Evolutionary conservation across 2,329 filamentous ascomycete genomes (phyloP).

Genomic region (Nemania serpens): DNA sequence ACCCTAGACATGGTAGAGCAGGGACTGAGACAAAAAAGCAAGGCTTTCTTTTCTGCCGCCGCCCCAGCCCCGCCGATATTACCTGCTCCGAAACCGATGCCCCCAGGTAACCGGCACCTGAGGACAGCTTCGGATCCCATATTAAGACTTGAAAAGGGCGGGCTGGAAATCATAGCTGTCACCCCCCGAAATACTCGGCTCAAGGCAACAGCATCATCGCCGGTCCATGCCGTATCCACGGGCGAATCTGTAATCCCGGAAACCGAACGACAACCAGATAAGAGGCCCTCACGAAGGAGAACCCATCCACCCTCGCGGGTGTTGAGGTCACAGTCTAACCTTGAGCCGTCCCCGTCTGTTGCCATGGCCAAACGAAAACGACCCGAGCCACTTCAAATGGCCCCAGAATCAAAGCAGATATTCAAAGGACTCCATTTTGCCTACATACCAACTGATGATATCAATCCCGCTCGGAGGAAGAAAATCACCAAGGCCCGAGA

Average conservation of each 20-base stretch:
- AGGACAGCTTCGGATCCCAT: conserved; percentile 27
- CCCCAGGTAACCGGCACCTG: conserved; percentile 1
- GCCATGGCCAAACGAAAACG: conserved; percentile 54
- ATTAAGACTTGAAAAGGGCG: conserved; percentile 13
- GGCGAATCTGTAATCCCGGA: conserved; percentile 29
- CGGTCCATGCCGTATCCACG: neutral
- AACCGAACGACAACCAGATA: conserved; percentile 21
- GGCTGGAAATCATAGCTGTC: conserved; percentile 32
- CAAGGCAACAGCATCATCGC: neutral
- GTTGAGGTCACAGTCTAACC: conserved; percentile 25
- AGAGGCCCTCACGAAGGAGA: conserved; percentile 15
- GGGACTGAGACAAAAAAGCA: conserved; percentile 41
- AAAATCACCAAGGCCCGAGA: conserved; percentile 77
- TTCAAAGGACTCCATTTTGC: conserved; percentile 68
- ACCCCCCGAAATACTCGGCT: conserved; percentile 24
- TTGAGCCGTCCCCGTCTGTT: conserved; percentile 30
- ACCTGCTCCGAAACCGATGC: conserved; percentile 19
- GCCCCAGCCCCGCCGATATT: conserved; percentile 1
- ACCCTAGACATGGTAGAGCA: conserved; percentile 42
- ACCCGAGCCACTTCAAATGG: conserved; percentile 46
- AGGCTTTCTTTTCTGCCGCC: conserved; percentile 27
- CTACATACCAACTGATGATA: conserved; percentile 82
- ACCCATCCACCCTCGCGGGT: conserved; percentile 29
- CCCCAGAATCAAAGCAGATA: conserved; percentile 59
- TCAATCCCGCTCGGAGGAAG: conserved; percentile 66